Base-by-base conservation (phyloP, 2,329 filamentous ascomycete species). In the Aspergillus intermedius region DNA sequence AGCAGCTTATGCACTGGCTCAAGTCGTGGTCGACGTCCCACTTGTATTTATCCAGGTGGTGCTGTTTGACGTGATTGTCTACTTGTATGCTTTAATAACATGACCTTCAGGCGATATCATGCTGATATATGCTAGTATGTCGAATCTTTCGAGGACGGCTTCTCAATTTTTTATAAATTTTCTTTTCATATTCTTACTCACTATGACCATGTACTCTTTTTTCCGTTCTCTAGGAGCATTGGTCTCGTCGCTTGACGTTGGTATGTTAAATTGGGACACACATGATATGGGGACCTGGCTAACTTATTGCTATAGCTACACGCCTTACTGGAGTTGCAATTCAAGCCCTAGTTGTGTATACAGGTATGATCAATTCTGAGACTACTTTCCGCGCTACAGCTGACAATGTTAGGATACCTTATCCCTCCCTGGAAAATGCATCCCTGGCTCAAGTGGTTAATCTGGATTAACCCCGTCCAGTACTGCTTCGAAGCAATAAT, bases 401-500 rank as follows among this genome's bases (percentile, higher is more conserved):
- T 30, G 25, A 30, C 3, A 30, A 30, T 30, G 25, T 2, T 57
- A 64, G 83, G 83, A 12, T 86, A 82, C 62, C 73, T 83, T 60
- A 84, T 85, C 49, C 75, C 74, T 4, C 80, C 81, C 21, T 74
- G 74, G 19, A 70, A 79, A 51, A 84, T 84, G 81, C 78, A 81
- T 37, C 76, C 77, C 0, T 84, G 80, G 80, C 77, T 85, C 21
- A 70, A 71, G 49, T 85, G 82, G 82, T 62, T 84, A 3, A 82
- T 76, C 52, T 83, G 80, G 78, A 77, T 84, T 19, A 77, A 86
- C 53, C 85, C 85, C 0, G 69, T 89, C 3, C 79, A 84, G 0
- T 88, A 88, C 49, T 82, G 75, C 0, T 89, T 88, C 49, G 82
- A 88, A 54, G 78, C 78, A 0, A 64, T 90, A 0, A 74, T 88